phyloP scores from a whole-genome alignment of 331 rosid genomes.

The Saraca asoca region DNA sequence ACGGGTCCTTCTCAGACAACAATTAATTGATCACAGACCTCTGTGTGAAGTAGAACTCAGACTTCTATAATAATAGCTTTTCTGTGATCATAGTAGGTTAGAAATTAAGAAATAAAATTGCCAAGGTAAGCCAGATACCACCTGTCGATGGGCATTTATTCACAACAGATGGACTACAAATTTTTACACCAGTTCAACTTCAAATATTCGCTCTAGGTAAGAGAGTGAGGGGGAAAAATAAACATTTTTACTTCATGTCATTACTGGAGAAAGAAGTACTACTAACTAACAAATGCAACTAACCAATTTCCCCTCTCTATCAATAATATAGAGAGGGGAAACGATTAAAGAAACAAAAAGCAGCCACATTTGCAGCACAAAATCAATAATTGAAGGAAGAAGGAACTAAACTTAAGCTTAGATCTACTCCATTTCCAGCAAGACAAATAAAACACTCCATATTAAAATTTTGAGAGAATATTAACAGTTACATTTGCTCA shows the following conservation, averaged over 20 bases:
- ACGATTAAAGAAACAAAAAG: neutral
- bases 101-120: neutral
- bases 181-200: slow-evolving; percentile 1
- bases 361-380: slow-evolving; percentile 29
- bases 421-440: slow-evolving; percentile 40
- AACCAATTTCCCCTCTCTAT: neutral
- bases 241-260: neutral
- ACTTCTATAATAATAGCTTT: neutral
- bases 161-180: neutral
- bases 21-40: slow-evolving; percentile 15
- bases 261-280: neutral
- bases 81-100: neutral
- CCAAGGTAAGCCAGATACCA: neutral
- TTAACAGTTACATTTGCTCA: slow-evolving; percentile 16
- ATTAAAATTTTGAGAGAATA: slow-evolving; percentile 10
- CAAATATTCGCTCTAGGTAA: neutral
- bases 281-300: neutral
- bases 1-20: neutral
- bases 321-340: neutral
- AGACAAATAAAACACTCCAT: slow-evolving; percentile 19
- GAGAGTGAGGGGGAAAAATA: neutral
- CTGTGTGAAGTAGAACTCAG: neutral
- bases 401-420: slow-evolving; percentile 24
- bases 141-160: neutral
- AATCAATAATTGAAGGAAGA: slow-evolving; percentile 1